Evolutionary conservation across 257 asterid species (phyloP).

Genomic region (Solanum piurae): DNA sequence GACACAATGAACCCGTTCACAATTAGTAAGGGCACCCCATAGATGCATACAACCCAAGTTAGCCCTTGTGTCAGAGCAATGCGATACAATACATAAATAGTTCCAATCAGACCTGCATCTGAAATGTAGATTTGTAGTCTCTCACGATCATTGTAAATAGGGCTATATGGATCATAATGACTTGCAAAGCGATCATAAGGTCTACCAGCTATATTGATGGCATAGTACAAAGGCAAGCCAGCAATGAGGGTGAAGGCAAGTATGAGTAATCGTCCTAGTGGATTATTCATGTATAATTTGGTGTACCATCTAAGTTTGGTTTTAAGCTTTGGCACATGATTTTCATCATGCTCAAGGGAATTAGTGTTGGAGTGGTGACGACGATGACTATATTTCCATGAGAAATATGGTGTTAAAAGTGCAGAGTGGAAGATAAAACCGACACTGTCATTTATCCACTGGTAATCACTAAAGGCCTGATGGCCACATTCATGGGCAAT

Average conservation of each 20-base stretch:
- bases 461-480: background rate
- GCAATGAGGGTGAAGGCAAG: background rate
- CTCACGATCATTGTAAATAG: background rate
- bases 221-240: background rate
- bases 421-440: background rate
- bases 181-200: background rate
- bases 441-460: background rate
- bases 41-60: no score
- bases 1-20: no score
- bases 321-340: background rate
- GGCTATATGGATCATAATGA: slow-evolving; percentile 4
- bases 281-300: background rate
- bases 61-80: no score
- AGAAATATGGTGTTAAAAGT: background rate
- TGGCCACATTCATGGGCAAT: background rate
- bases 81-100: no score
- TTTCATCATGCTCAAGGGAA: background rate
- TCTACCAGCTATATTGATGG: background rate
- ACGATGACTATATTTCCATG: background rate
- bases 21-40: no score
- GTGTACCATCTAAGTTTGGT: background rate
- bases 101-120: no score
- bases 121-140: background rate
- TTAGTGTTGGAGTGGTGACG: background rate
- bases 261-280: background rate